Evolutionary conservation across 257 asterid species (phyloP).

Genomic region (Solanum virginianum): DNA sequence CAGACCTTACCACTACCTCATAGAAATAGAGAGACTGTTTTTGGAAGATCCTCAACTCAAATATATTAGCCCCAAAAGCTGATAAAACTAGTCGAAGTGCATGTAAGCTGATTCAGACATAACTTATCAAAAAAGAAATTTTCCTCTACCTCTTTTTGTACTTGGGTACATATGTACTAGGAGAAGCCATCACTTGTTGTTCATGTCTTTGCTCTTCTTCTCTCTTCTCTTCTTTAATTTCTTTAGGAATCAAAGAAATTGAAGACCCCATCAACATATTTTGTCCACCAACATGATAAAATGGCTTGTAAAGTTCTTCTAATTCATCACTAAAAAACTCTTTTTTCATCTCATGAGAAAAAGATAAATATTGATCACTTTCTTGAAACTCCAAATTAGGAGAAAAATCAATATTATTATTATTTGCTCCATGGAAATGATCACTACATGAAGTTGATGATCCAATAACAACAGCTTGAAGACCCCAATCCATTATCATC

Average conservation of each 20-base stretch:
- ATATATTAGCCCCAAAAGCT: too few species aligned
- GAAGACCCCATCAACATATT: background rate
- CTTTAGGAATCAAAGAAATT: background rate
- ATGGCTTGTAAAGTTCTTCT: slow-evolving; percentile 71
- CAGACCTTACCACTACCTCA: too few species aligned
- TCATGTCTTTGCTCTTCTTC: background rate
- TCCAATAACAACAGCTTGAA: slow-evolving; percentile 48
- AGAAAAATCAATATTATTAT: background rate
- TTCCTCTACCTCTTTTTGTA: slow-evolving; percentile 62
- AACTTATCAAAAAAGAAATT: background rate
- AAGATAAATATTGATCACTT: background rate
- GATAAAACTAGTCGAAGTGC: background rate
- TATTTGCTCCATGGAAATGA: background rate
- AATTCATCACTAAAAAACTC: slow-evolving; percentile 30
- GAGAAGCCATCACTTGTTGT: background rate
- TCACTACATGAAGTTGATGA: slow-evolving; percentile 22
- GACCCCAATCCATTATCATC: slow-evolving; percentile 34
- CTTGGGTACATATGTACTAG: slow-evolving; percentile 32
- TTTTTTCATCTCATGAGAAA: slow-evolving; percentile 11
- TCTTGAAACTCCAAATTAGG: slow-evolving; percentile 14
- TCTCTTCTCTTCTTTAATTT: slow-evolving; percentile 11
- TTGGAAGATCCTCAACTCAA: too few species aligned
- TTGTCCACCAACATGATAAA: slow-evolving; percentile 27
- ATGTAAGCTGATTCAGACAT: background rate
- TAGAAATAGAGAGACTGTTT: too few species aligned